These are phyloP conservation scores for Pecoramyces ruminantium DNA, from an alignment of 192 early-diverging fungal genomes.

Conservation along the genomic window DNA sequence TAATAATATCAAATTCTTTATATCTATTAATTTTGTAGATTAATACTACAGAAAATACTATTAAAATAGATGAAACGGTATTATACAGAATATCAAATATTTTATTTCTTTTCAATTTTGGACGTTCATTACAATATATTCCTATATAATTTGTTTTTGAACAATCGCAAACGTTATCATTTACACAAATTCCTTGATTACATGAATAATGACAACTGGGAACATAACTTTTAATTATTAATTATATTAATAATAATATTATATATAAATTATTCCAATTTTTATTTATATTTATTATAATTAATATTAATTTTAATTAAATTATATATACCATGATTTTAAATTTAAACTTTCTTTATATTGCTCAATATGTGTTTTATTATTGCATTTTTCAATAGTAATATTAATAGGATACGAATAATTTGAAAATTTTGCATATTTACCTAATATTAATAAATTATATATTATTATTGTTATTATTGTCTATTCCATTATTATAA, in stretches of 20 bases:
- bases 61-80: not conserved
- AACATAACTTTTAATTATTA: not conserved
- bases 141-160: not conserved
- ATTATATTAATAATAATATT: too few species aligned
- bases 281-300: too few species aligned
- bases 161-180: not conserved
- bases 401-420: not conserved
- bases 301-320: too few species aligned
- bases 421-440: not conserved
- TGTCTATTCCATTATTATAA: too few species aligned
- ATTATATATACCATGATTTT: not conserved
- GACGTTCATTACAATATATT: not conserved
- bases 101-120: not conserved
- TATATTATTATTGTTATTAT: too few species aligned
- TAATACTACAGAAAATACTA: not conserved
- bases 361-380: not conserved
- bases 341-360: not conserved
- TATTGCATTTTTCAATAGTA: not conserved
- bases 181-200: not conserved
- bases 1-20: not conserved
- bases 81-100: not conserved
- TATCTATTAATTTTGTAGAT: not conserved
- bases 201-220: not conserved
- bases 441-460: not conserved
- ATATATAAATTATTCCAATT: too few species aligned